Conservation (phyloP, 2,329 filamentous ascomycete species). For the Penicillium sp. region DNA sequence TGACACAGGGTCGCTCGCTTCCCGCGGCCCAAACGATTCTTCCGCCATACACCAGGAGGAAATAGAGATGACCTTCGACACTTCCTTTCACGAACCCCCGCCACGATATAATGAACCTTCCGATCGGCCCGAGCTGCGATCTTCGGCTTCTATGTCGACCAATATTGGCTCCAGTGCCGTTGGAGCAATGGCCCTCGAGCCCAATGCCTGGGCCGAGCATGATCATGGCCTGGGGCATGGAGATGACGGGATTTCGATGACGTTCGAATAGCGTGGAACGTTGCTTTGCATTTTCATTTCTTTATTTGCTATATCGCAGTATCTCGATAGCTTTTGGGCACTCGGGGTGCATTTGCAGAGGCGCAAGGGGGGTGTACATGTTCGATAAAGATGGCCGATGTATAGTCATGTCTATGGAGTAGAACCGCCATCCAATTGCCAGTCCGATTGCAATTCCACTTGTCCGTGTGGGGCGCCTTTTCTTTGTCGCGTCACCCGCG, state of each 20-base stretch:
- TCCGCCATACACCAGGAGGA: constrained; percentile 21
- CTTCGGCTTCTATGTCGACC: constrained; percentile 35
- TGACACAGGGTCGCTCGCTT: constrained; percentile 3
- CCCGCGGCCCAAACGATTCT: neutral
- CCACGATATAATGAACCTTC: constrained; percentile 14
- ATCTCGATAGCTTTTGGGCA: neutral
- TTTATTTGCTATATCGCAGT: neutral
- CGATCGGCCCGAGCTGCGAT: constrained; percentile 30
- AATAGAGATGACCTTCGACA: constrained; percentile 71
- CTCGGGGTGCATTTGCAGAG: neutral
- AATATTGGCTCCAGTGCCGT: constrained; percentile 12
- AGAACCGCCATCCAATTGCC: constrained; percentile 1
- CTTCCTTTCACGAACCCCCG: constrained; percentile 51
- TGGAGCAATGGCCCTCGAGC: constrained; percentile 37
- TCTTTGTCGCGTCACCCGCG: neutral
- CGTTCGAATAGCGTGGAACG: constrained; percentile 61
- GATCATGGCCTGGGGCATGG: constrained; percentile 64
- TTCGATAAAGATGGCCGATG: too few species aligned
- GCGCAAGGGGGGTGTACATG: too few species aligned
- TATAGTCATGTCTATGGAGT: too few species aligned
- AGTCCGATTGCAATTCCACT: too few species aligned
- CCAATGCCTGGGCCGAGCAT: constrained; percentile 71
- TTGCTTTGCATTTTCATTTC: neutral
- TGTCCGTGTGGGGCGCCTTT: too few species aligned
- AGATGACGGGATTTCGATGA: constrained; percentile 76